Evolutionary conservation across 2,329 filamentous ascomycete species (phyloP), one percentile per base, ranked within the genome.

Genomic region (Meredithiella fracta): DNA sequence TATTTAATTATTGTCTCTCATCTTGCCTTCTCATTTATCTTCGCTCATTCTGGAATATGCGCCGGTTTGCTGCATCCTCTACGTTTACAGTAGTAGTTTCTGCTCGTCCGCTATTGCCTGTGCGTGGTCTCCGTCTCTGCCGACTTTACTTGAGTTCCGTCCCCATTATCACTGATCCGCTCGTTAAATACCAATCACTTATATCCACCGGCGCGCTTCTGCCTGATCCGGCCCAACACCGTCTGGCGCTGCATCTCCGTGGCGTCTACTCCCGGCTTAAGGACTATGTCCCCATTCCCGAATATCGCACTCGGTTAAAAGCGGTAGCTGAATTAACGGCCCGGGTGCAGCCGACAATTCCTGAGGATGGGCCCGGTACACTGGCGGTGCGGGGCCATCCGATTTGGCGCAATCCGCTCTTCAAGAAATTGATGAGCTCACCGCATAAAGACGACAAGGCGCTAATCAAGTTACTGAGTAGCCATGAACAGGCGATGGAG

Each of bases 211-310:
- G 81, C 52, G 68, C 77, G 50, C 85, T 83, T 64, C 71, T 74
- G 50, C 81, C 85, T 7, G 86, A 91, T 67, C 78, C 78, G 3
- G 76, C 82, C 22, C 84, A 88, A 65, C 81, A 87, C 66, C 77
- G 83, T 20, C 72, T 87, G 5, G 86, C 86, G 4, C 73, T 86
- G 42, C 84, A 91, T 67, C 73, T 91, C 1, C 84, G 86, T 62
- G 85, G 86, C 64, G 73, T 91, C 9, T 91, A 92, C 62, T 71
- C 79, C 38, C 75, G 81, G 1, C 71, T 91, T 42, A 89, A 86
- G 64, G 85, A 91, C 66, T 91, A 92, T 67, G 78, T 83, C 37
- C 86, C 86, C 0, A 76, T 80, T 50, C 62, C 76, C 11, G 83
- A 88, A 63, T 90, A 90, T 64, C 75, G 75, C 29, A 72, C 79